phyloP scores from a whole-genome alignment of 257 asterid genomes.

The Ilex aquifolium region DNA sequence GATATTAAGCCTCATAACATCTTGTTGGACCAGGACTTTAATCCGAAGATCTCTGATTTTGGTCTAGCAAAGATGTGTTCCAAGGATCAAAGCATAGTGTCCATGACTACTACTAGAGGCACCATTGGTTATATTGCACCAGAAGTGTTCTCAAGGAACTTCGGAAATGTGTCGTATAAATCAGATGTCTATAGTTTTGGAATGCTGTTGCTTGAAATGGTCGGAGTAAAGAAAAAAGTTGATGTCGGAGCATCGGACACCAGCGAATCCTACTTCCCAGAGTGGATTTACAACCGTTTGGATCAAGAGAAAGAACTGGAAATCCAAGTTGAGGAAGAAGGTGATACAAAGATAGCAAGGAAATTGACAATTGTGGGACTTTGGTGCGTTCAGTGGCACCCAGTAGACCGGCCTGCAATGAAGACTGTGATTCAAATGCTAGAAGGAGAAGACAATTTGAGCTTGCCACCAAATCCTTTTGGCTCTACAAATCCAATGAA shows the following conservation, averaged over 20 bases:
- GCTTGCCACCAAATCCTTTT: no score
- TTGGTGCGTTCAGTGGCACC: constrained; percentile 36
- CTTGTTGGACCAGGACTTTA: constrained; percentile 1
- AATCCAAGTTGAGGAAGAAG: constrained; percentile 3
- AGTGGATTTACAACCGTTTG: constrained; percentile 9
- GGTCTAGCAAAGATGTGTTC: constrained; percentile 8
- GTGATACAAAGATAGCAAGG: constrained; percentile 2
- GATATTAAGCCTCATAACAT: no score
- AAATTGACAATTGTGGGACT: constrained; percentile 26
- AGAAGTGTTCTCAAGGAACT: constrained; percentile 12
- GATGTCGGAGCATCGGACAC: not conserved
- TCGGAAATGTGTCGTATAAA: constrained; percentile 8
- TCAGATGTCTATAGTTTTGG: not conserved
- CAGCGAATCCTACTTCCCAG: constrained; percentile 3
- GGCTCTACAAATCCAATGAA: no score
- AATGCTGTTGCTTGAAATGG: not conserved
- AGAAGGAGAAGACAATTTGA: no score
- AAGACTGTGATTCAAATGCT: constrained; percentile 29
- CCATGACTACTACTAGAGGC: constrained; percentile 9
- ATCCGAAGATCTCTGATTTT: constrained; percentile 9
- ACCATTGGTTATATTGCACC: constrained; percentile 12
- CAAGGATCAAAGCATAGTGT: not conserved
- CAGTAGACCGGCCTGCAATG: constrained; percentile 25
- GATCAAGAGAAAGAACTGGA: not conserved
- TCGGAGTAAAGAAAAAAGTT: constrained; percentile 1